A percentile compares a stretch with the other conserved stretches of the same genome.
Conservation (phyloP, 148 eudicot species). For the Chenopodium suecicum region DNA sequence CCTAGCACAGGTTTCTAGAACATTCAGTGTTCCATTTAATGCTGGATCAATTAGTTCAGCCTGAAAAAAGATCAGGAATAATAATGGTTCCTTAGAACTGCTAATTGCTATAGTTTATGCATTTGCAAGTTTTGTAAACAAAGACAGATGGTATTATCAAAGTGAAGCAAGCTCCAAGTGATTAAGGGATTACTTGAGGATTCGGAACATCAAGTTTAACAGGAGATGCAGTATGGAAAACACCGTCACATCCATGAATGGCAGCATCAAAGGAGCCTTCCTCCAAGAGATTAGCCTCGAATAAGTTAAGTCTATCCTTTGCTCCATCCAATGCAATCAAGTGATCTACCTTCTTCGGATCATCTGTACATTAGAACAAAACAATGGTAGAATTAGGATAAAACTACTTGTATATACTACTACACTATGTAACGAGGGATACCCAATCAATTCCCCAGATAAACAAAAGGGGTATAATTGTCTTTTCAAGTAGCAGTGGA, state of each 20-base stretch:
- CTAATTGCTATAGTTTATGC: not conserved
- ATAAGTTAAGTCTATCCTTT: slow-evolving; percentile 35
- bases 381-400: not conserved
- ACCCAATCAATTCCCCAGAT: too few relatives aligned
- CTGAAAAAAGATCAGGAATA: slow-evolving; percentile 23
- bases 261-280: slow-evolving; percentile 46
- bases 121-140: too few relatives aligned
- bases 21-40: slow-evolving; percentile 56
- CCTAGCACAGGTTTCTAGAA: slow-evolving; percentile 48
- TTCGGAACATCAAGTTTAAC: slow-evolving; percentile 17
- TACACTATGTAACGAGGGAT: too few relatives aligned
- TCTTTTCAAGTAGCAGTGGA: too few relatives aligned
- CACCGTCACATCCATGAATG: slow-evolving; percentile 40
- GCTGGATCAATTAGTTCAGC: slow-evolving; percentile 55
- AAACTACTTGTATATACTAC: not conserved
- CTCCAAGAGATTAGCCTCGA: slow-evolving; percentile 34
- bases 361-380: slow-evolving; percentile 25
- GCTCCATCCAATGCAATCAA: slow-evolving; percentile 44
- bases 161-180: too few relatives aligned
- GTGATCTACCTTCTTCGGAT: slow-evolving; percentile 35
- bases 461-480: too few relatives aligned
- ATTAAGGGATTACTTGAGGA: slow-evolving; percentile 38
- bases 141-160: too few relatives aligned
- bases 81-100: not conserved
- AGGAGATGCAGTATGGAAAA: slow-evolving; percentile 53